Conservation (phyloP, 495 filamentous ascomycete genomes). For the Penicilliopsis zonata region DNA sequence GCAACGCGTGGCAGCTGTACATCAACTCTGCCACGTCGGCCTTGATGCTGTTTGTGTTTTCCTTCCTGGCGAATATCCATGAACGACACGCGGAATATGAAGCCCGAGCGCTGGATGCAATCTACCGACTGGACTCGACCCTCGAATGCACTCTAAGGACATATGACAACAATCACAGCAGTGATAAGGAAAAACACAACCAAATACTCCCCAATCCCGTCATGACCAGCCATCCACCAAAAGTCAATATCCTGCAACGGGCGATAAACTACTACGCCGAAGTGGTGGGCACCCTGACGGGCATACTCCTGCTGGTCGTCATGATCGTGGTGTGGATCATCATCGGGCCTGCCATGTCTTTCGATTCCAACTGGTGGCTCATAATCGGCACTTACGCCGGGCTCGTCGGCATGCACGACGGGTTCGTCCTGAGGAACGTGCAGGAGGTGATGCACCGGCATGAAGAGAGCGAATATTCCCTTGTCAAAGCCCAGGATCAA, state of each 20-base stretch:
- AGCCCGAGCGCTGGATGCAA: slow-evolving; percentile 15
- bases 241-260: slow-evolving; percentile 11
- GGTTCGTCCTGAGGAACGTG: slow-evolving; percentile 26
- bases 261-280: slow-evolving; percentile 23
- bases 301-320: slow-evolving; percentile 15
- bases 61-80: slow-evolving; percentile 26
- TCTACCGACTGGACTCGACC: slow-evolving; percentile 20
- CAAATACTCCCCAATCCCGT: slow-evolving; percentile 9
- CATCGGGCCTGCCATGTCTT: slow-evolving; percentile 17
- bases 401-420: slow-evolving; percentile 24
- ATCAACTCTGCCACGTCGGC: slow-evolving; percentile 27
- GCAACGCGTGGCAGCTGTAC: slow-evolving; percentile 24
- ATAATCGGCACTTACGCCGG: slow-evolving; percentile 31
- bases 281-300: slow-evolving; percentile 21
- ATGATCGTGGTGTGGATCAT: slow-evolving; percentile 19
- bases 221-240: slow-evolving; percentile 12
- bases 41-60: slow-evolving; percentile 20
- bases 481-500: slow-evolving; percentile 9
- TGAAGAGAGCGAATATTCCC: slow-evolving; percentile 13
- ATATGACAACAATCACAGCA: slow-evolving; percentile 12
- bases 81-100: slow-evolving; percentile 20
- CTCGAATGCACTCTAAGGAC: slow-evolving; percentile 21
- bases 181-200: too few relatives aligned
- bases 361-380: slow-evolving; percentile 26
- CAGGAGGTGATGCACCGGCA: slow-evolving; percentile 17